phyloP scores from a whole-genome alignment of 2,329 filamentous ascomycete genomes.

The Torrubiella hemipterigena region DNA sequence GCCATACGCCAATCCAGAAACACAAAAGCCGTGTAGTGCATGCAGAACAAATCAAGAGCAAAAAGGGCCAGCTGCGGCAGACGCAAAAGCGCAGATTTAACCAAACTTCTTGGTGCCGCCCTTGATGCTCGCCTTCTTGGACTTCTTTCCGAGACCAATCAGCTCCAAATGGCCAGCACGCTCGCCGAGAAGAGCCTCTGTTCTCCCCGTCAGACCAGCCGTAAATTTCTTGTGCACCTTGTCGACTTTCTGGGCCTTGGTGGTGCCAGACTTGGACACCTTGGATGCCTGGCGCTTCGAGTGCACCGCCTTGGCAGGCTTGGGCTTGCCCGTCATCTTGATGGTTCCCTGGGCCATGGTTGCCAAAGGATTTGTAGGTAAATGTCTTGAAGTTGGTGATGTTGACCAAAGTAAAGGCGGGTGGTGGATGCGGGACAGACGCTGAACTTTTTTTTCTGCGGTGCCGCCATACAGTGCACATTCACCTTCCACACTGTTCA shows the following conservation, averaged over 20 bases:
- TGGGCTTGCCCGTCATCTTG: conserved; percentile 32
- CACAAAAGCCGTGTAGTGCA: too few relatives aligned
- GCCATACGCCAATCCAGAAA: too few relatives aligned
- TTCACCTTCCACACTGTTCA: too few relatives aligned
- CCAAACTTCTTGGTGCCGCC: conserved; percentile 45
- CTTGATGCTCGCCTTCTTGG: conserved; percentile 26
- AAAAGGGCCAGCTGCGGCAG: not conserved
- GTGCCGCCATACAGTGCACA: too few relatives aligned
- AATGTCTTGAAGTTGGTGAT: too few relatives aligned
- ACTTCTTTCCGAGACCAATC: conserved; percentile 43
- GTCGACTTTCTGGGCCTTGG: conserved; percentile 28
- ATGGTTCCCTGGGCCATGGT: conserved; percentile 45
- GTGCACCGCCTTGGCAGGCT: conserved; percentile 26
- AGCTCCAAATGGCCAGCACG: conserved; percentile 47
- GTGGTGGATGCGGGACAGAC: too few relatives aligned
- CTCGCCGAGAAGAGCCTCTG: conserved; percentile 46
- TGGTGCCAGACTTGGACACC: conserved; percentile 31
- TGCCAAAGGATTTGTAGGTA: too few relatives aligned
- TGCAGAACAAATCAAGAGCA: not conserved
- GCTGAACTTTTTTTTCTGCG: too few relatives aligned
- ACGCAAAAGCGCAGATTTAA: conserved; percentile 18
- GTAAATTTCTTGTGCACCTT: conserved; percentile 43
- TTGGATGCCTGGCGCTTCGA: conserved; percentile 31
- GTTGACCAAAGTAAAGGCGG: too few relatives aligned
- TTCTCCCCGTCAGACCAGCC: conserved; percentile 39